Evolutionary conservation across 306 rosid species (phyloP).

Genomic region (Lupinus albus): DNA sequence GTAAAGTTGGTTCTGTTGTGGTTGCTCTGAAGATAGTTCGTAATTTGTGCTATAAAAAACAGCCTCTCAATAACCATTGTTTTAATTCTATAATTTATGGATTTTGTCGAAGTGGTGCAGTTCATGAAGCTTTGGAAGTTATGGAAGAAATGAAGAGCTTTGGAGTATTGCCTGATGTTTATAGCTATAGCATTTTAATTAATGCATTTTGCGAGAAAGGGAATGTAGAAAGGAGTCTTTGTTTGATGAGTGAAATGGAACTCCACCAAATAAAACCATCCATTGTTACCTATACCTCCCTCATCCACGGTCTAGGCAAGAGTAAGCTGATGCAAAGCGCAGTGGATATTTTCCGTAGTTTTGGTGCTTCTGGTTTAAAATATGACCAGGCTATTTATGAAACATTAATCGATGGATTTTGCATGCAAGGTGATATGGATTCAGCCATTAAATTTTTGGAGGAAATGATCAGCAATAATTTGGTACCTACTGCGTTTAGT

Average conservation of each 20-base stretch:
- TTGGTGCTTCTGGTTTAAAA: constrained; percentile 46
- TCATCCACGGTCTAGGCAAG: constrained; percentile 58
- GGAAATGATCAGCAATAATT: constrained; percentile 54
- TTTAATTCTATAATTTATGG: constrained; percentile 56
- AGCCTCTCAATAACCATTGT: constrained; percentile 54
- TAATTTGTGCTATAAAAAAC: constrained; percentile 43
- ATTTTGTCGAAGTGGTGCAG: constrained; percentile 53
- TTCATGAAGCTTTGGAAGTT: constrained; percentile 48
- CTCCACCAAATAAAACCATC: constrained; percentile 52
- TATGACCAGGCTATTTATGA: constrained; percentile 54
- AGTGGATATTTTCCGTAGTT: constrained; percentile 36
- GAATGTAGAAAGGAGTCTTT: constrained; percentile 42
- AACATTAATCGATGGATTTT: constrained; percentile 58
- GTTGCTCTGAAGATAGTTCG: constrained; percentile 50
- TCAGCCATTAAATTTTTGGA: constrained; percentile 48
- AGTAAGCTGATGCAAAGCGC: constrained; percentile 42
- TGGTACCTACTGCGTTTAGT: constrained; percentile 48
- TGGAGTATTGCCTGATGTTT: constrained; percentile 59
- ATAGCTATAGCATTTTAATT: constrained; percentile 67
- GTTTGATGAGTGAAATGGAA: constrained; percentile 57
- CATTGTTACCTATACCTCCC: constrained; percentile 55
- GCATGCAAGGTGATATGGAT: constrained; percentile 49
- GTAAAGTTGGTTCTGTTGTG: constrained; percentile 52
- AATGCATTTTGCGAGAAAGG: constrained; percentile 56
- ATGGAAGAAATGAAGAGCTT: constrained; percentile 57